Evolutionary conservation across 345 rosid genomes (phyloP).

Genomic region (Fremontodendron californicum): DNA sequence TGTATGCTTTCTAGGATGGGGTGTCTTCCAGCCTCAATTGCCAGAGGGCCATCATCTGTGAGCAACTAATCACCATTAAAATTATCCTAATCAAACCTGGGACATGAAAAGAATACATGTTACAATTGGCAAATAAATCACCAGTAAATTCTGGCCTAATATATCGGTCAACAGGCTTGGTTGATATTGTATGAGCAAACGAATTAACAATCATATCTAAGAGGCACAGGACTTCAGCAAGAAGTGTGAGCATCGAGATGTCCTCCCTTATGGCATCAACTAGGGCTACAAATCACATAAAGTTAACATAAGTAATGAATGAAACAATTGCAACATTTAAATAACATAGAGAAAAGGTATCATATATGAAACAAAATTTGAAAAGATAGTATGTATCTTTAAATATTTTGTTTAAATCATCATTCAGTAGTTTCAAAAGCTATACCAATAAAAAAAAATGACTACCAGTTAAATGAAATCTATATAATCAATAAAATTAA

Average conservation of each 20-base stretch:
- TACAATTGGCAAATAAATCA: slow-evolving; percentile 25
- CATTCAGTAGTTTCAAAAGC: background rate
- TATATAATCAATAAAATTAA: background rate
- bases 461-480: background rate
- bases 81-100: background rate
- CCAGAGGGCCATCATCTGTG: slow-evolving; percentile 85
- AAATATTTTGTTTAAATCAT: background rate
- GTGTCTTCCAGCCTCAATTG: slow-evolving; percentile 94
- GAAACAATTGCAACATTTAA: background rate
- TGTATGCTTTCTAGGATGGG: slow-evolving; percentile 91
- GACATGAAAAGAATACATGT: background rate
- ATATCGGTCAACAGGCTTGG: slow-evolving; percentile 80
- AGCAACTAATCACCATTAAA: slow-evolving; percentile 9
- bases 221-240: slow-evolving; percentile 90
- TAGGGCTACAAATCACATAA: slow-evolving; percentile 51
- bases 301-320: slow-evolving; percentile 10
- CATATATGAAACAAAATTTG: background rate
- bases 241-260: slow-evolving; percentile 69
- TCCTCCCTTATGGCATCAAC: slow-evolving; percentile 78
- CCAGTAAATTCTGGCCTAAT: slow-evolving; percentile 84
- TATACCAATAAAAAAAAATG: background rate
- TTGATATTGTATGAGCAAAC: slow-evolving; percentile 83
- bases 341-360: background rate
- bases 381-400: background rate
- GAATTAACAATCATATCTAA: slow-evolving; percentile 95